Base-by-base conservation (phyloP, 495 filamentous ascomycete species). In the Chaetomidium leptoderma region DNA sequence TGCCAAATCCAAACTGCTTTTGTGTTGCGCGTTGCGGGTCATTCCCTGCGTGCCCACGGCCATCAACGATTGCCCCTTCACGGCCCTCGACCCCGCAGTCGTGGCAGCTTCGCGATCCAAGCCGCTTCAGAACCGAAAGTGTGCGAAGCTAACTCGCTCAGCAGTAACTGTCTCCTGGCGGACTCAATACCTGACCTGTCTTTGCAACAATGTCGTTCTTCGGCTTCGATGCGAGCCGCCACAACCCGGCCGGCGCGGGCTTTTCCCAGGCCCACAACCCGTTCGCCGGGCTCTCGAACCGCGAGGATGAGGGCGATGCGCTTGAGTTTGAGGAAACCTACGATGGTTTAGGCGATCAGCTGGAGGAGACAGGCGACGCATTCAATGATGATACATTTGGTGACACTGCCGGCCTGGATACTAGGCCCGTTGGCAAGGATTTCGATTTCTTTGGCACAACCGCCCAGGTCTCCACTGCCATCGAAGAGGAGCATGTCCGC, bases 301-400 rank as follows among this genome's bases (percentile, higher is more conserved):
- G 83, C 33, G 83, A 87, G 58, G 86, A 87, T 40, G 86, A 95
- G 66, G 89, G 81, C 80, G 92, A 82, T 73, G 91, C 80, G 26
- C 62, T 97, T 54, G 91, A 97, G 58, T 98, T 97, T 62, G 93
- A 98, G 63, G 93, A 99, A 65, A 97, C 93, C 29, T 97, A 99
- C 69, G 95, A 99, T 73, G 93, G 93, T 2, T 78, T 97, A 21
- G 93, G 91, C 4, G 89, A 96, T 70, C 84, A 89, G 69, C 83
- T 99, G 30, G 87, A 96, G 63, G 92, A 97, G 66, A 88, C 90
- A 17, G 88, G 92, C 63, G 93, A 99, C 76, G 90, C 80, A 40
- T 90, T 97, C 79, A 99, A 99, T 72, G 90, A 97, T 65, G 95
- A 96, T 69, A 99, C 93, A n/a, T 99, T 99, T 64, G 93, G 93